Base-by-base conservation (phyloP, 1,139 yeast genomes). In the Candida neerlandica region DNA sequence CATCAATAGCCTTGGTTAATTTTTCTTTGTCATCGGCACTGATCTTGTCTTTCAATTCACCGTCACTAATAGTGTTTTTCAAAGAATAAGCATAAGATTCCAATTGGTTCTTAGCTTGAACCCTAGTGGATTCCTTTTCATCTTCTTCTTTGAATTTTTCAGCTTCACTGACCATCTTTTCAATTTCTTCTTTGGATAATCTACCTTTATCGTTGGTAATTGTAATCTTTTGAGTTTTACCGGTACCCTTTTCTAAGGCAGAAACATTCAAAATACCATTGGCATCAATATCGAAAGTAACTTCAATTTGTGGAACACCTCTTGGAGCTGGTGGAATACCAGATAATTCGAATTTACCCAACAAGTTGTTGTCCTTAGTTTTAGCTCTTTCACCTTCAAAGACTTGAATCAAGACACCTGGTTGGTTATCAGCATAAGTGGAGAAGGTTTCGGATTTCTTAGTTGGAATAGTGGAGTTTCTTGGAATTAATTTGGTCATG, bases 301-400 rank as follows among this genome's bases (percentile, higher is more conserved):
- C 97, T 77, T 90, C 97, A 65, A 91, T 88, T 77, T 90, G 97
- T 60, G 97, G 97, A 52, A 86, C 91, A 72, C 98, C 98, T 78
- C 97, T 89, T 74, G 97, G 97, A 43, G 97, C 96, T 53, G 97
- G 96, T 64, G 98, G 97, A 58, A 92, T 91, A 64, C 96, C 96
- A 45, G 90, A 79, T 62, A 92, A 83, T 70, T 92, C 97, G 65
- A 92, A 92, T 76, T 91, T 90, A 73, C 97, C 98, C 62, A 92
- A 82, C 67, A 86, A 77, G 78, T 92, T 92, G 80, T 92, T 92
- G 75, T 92, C 97, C 78, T 88, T 91, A 51, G 95, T 90, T 77
- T 86, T 82, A 44, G 97, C 86, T 77, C 97, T 89, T 78, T 92
- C 98, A 81, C 98, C 98, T 76, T 92, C 97, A 68, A 74, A 92